Evolutionary conservation across 2,329 filamentous ascomycete genomes (phyloP), one percentile per base, ranked within the genome.

Genomic region (Fusarium sambucinum): DNA sequence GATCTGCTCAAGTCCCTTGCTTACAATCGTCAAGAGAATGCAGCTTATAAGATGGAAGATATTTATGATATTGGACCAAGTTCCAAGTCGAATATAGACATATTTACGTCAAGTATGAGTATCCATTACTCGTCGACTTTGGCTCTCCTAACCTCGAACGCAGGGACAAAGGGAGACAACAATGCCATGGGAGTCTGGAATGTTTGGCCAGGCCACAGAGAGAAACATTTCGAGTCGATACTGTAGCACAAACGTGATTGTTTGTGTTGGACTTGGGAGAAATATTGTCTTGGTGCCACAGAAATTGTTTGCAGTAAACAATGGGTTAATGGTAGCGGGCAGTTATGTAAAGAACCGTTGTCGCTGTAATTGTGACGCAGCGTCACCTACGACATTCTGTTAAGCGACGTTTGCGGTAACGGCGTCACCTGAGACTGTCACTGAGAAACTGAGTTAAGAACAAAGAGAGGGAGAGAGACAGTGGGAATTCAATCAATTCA

Each of bases 401-500:
- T 66, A 42, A 64, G 33, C 48, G 55, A 66, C 46, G 60, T 55
- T 51, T 69, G 55, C 65, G 60, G 51, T 13, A 55, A 55, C 55
- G 65, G 59, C 17, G 30, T 47, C 29, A 64, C 33, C 19, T 51
- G 23, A 38, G 35, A 38, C 35, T 21, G 35, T 21, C 35, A 13
- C 35, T 17, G 16, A 33, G 16, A 33, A 9, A 7, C 27, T 35
- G 16, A 35, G 32, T 35, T 35, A 16, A 35, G 29, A 42, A 33
- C 23, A 42, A 42, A 29, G 41, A 25, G 40, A 45, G 17, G 17
- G 40, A 53, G 51, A 55, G 52, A 53, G 46, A 40, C 35, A 29
- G 61, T 33, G 55, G 63, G 37, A 68, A 68, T 70, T 70, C 63
- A 65, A 65, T 68, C 42, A 55, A 65, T 68, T 68, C 55, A 55